Conservation (phyloP, 1,284 basidiomycete species). For the Earliella scabrosa region DNA sequence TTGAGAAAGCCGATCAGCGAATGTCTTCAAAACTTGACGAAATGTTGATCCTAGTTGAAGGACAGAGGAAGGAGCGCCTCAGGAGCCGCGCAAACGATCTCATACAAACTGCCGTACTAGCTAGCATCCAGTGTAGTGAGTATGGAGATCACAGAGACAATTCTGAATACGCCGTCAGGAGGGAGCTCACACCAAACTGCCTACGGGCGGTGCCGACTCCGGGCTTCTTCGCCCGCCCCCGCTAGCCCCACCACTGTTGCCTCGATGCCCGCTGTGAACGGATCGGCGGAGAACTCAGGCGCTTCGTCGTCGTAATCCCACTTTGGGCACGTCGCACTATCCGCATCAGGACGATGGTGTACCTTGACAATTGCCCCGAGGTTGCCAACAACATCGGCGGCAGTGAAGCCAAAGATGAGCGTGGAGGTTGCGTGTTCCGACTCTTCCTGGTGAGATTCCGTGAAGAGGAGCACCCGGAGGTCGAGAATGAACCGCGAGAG, state of each 20-base stretch:
- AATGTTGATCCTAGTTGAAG: too few species aligned
- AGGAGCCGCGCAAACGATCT: too few species aligned
- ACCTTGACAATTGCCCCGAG: neutral
- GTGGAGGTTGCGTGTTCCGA: neutral
- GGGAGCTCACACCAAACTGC: too few species aligned
- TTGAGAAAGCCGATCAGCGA: too few species aligned
- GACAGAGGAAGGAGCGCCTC: too few species aligned
- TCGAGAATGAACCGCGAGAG: slow-evolving; percentile 2
- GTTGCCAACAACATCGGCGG: slow-evolving; percentile 3
- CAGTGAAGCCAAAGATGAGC: neutral
- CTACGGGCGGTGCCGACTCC: too few species aligned
- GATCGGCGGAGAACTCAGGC: neutral
- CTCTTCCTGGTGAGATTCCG: neutral
- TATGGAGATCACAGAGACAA: too few species aligned
- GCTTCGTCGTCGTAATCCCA: neutral
- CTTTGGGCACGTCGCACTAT: neutral
- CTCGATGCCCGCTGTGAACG: neutral
- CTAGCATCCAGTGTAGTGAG: too few species aligned
- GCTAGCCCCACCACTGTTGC: neutral
- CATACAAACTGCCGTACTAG: too few species aligned
- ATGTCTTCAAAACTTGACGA: too few species aligned
- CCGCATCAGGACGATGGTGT: neutral
- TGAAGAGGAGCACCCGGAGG: neutral
- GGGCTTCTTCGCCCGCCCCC: too few species aligned
- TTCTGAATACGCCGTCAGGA: too few species aligned